phyloP scores from a whole-genome alignment of 2,329 filamentous ascomycete genomes.

The Hypoxylon sp. region DNA sequence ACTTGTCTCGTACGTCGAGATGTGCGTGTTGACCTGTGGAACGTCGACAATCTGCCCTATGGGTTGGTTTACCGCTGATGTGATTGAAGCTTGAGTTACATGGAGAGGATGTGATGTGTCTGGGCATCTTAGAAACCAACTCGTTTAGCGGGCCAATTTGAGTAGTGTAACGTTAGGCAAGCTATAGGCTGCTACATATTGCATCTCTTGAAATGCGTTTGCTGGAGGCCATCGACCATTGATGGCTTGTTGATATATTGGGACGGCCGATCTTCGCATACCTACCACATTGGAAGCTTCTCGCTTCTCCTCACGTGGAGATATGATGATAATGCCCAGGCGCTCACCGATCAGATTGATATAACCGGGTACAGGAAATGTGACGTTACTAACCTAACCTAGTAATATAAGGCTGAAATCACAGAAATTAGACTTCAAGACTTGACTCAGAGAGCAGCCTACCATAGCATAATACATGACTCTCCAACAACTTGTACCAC shows the following conservation, averaged over 20 bases:
- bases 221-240: slow-evolving; percentile 22
- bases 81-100: slow-evolving; percentile 21
- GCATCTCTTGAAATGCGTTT: slow-evolving; percentile 27
- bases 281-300: slow-evolving; percentile 28
- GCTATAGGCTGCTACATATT: slow-evolving; percentile 28
- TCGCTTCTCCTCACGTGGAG: slow-evolving; percentile 33
- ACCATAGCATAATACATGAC: slow-evolving; percentile 12
- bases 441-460: slow-evolving; percentile 7
- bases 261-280: slow-evolving; percentile 15
- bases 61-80: slow-evolving; percentile 27
- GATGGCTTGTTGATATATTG: slow-evolving; percentile 29
- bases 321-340: slow-evolving; percentile 19
- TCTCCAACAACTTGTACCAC: slow-evolving; percentile 17
- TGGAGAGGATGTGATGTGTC: slow-evolving; percentile 25
- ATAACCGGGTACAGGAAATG: slow-evolving; percentile 33
- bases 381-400: slow-evolving; percentile 43
- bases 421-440: slow-evolving; percentile 17
- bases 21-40: slow-evolving; percentile 17
- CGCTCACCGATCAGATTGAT: slow-evolving; percentile 20
- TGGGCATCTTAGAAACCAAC: slow-evolving; percentile 11
- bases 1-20: slow-evolving; percentile 6
- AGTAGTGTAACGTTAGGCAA: slow-evolving; percentile 37
- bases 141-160: slow-evolving; percentile 15
- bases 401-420: slow-evolving; percentile 33
- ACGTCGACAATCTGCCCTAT: slow-evolving; percentile 21